phyloP scores from a whole-genome alignment of 2,329 filamentous ascomycete genomes.

The Pseudogymnoascus sp. region DNA sequence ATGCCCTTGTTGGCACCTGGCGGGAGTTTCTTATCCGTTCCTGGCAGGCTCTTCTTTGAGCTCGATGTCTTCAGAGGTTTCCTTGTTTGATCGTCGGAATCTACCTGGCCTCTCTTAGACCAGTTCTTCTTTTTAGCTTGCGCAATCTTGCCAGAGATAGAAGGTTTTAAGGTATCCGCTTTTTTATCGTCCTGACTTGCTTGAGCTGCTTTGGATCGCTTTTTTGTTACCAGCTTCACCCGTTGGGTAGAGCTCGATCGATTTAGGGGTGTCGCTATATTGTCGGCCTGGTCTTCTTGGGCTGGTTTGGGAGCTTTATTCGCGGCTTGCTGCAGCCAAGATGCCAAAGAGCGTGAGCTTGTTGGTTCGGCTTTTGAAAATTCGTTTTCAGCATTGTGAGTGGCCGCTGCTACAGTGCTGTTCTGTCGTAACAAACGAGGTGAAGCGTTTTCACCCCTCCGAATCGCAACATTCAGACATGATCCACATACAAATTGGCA shows the following conservation, averaged over 20 bases:
- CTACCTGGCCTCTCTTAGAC: not conserved
- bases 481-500: not conserved
- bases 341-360: not conserved
- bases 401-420: not conserved
- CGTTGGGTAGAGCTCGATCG: not conserved
- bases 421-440: not conserved
- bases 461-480: not conserved
- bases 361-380: not conserved
- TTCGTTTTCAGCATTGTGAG: not conserved
- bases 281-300: not conserved
- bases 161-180: too few species aligned
- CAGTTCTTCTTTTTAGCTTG: not conserved
- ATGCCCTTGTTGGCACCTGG: not conserved
- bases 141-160: not conserved
- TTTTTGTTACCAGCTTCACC: not conserved
- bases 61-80: not conserved
- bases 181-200: not conserved
- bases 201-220: not conserved
- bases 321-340: not conserved
- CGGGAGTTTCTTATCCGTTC: not conserved
- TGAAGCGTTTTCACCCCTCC: not conserved
- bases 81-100: not conserved
- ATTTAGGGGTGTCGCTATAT: not conserved
- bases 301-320: not conserved
- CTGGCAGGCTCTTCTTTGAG: not conserved